Conservation (phyloP, 1,284 basidiomycete genomes). For the Papiliotrema nemorosa region DNA sequence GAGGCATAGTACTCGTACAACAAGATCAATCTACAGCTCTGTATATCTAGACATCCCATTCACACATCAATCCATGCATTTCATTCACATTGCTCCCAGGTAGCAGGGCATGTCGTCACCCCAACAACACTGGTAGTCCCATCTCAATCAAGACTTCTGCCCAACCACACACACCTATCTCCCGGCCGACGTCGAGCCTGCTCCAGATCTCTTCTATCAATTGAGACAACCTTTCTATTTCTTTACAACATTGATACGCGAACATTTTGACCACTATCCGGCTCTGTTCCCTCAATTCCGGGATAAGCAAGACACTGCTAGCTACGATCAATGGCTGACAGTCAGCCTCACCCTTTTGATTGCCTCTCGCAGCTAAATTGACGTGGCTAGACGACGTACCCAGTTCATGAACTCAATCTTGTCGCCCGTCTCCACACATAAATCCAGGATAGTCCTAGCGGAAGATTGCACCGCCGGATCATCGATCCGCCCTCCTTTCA, state of each 20-base stretch:
- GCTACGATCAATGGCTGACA: constrained; percentile 30
- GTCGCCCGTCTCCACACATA: constrained; percentile 34
- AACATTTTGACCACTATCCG: constrained; percentile 34
- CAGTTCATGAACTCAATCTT: constrained; percentile 46
- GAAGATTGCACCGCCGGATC: constrained; percentile 28
- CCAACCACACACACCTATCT: constrained; percentile 38
- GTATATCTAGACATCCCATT: too few relatives aligned
- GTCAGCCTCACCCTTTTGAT: constrained; percentile 2
- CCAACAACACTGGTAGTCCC: constrained; percentile 33
- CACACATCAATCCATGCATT: too few relatives aligned
- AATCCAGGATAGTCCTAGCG: constrained; percentile 29
- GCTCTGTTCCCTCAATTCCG: constrained; percentile 20
- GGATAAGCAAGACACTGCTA: constrained; percentile 21
- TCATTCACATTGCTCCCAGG: too few relatives aligned
- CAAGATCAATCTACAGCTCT: too few relatives aligned
- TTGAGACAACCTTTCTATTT: constrained; percentile 26
- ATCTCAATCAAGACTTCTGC: constrained; percentile 36
- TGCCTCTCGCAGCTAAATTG: too few relatives aligned
- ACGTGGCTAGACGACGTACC: constrained; percentile 19
- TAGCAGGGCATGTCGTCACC: too few relatives aligned
- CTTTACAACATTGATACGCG: constrained; percentile 39
- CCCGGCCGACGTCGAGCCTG: constrained; percentile 35
- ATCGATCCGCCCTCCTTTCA: constrained; percentile 18
- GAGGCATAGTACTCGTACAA: too few relatives aligned
- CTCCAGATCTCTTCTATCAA: constrained; percentile 42